phyloP scores from a whole-genome alignment of 228 moss, liverwort and hornwort species.

The Sphagnum fallax region DNA sequence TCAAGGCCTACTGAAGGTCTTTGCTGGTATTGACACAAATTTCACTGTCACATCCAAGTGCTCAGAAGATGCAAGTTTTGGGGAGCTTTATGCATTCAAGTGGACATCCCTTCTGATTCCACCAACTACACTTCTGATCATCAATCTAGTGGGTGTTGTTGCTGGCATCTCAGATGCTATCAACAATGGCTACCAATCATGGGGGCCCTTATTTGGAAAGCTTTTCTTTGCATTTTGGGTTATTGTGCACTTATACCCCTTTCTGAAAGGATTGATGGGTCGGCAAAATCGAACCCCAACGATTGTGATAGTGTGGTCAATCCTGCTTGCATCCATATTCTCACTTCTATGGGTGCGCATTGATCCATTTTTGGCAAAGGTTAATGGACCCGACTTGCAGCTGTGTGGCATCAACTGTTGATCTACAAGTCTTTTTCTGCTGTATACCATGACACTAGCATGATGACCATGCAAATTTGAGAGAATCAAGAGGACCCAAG shows the following conservation, averaged over 20 bases:
- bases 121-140: conserved; percentile 62
- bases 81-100: conserved; percentile 66
- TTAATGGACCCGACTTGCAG: conserved; percentile 38
- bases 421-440: neutral
- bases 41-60: conserved; percentile 72
- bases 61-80: conserved; percentile 46
- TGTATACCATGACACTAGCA: neutral
- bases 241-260: conserved; percentile 79
- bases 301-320: conserved; percentile 69
- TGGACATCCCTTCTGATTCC: conserved; percentile 70
- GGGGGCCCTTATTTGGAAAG: conserved; percentile 80
- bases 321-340: conserved; percentile 74
- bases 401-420: conserved; percentile 66
- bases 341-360: conserved; percentile 78
- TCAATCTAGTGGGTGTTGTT: conserved; percentile 79
- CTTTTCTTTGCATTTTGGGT: conserved; percentile 93
- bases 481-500: neutral
- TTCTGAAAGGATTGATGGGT: conserved; percentile 76
- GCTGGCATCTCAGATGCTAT: conserved; percentile 77
- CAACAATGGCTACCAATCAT: conserved; percentile 76
- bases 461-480: too few species aligned
- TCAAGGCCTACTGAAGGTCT: conserved; percentile 65
- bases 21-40: conserved; percentile 68
- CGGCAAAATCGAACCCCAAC: conserved; percentile 77
- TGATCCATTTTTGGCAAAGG: conserved; percentile 49